Conservation (phyloP, 352 stramenopile species). For the Globisporangium yorkense region DNA sequence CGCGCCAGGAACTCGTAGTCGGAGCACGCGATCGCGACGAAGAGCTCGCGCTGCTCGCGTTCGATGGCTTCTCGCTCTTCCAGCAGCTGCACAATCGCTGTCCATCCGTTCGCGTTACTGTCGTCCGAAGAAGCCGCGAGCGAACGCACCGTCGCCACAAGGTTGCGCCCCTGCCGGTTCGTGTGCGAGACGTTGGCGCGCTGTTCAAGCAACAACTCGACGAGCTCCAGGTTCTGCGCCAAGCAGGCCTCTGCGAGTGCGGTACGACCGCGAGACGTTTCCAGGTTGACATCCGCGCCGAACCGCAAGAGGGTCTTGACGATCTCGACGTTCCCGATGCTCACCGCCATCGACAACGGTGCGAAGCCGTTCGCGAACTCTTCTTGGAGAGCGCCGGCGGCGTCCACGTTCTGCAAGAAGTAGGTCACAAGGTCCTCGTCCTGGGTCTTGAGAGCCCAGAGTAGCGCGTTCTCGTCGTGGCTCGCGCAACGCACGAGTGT, state of each 20-base stretch:
- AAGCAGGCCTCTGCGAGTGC: slow-evolving; percentile 58
- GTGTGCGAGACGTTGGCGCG: slow-evolving; percentile 52
- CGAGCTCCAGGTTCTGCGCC: slow-evolving; percentile 35
- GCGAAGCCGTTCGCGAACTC: slow-evolving; percentile 71
- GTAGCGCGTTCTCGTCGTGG: slow-evolving; percentile 45
- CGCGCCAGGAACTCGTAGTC: slow-evolving; percentile 53
- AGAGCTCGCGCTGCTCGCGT: slow-evolving; percentile 44
- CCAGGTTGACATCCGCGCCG: slow-evolving; percentile 64
- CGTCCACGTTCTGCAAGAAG: slow-evolving; percentile 45
- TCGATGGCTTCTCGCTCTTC: slow-evolving; percentile 41
- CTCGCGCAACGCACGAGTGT: slow-evolving; percentile 41
- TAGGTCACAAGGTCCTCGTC: slow-evolving; percentile 62
- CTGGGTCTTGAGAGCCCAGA: slow-evolving; percentile 53
- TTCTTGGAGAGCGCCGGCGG: slow-evolving; percentile 25
- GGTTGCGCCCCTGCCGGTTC: slow-evolving; percentile 51
- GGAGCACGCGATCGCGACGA: slow-evolving; percentile 61
- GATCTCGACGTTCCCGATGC: slow-evolving; percentile 38
- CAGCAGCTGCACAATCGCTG: slow-evolving; percentile 34
- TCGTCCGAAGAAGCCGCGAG: slow-evolving; percentile 11
- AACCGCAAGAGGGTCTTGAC: slow-evolving; percentile 51
- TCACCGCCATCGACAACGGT: slow-evolving; percentile 42
- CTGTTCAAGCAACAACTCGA: slow-evolving; percentile 52
- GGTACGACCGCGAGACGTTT: slow-evolving; percentile 60
- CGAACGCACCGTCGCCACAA: slow-evolving; percentile 35
- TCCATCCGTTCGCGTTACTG: slow-evolving; percentile 9